Conservation (phyloP, 2,329 filamentous ascomycete species). For the Rutstroemia sydowiana region DNA sequence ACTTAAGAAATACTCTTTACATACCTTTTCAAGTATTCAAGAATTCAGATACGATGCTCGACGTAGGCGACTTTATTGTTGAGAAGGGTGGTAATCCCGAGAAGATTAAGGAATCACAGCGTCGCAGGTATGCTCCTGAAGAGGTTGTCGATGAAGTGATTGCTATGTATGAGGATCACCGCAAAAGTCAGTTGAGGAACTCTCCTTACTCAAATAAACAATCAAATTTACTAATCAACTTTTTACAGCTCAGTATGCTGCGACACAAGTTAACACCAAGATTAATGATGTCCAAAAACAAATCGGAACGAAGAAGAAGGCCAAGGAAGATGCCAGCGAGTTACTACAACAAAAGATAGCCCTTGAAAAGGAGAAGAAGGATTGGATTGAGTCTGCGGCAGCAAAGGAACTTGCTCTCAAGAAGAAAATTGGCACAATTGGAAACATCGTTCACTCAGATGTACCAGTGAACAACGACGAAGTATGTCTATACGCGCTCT, state of each 20-base stretch:
- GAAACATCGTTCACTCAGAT: constrained; percentile 84
- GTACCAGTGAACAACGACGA: constrained; percentile 80
- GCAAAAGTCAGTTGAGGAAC: constrained; percentile 49
- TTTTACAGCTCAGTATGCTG: constrained; percentile 59
- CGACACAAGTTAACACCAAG: constrained; percentile 71
- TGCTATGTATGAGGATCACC: constrained; percentile 75
- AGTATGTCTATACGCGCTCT: constrained; percentile 33
- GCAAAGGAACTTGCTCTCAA: constrained; percentile 70
- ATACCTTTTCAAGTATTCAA: background rate
- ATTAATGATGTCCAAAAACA: constrained; percentile 88
- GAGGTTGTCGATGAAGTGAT: constrained; percentile 89
- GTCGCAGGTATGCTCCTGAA: constrained; percentile 70
- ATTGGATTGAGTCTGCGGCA: constrained; percentile 62
- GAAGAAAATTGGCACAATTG: constrained; percentile 75
- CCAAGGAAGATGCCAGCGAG: constrained; percentile 80
- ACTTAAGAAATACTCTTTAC: background rate
- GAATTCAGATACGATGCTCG: constrained; percentile 50
- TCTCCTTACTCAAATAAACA: background rate
- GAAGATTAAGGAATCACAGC: constrained; percentile 86
- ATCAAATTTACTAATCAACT: constrained; percentile 1
- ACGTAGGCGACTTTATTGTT: constrained; percentile 70
- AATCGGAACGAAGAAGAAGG: constrained; percentile 88
- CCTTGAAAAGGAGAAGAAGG: constrained; percentile 76
- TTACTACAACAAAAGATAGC: constrained; percentile 71
- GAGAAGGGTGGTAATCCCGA: constrained; percentile 89